Percentiles rank a stretch among this genome's conserved stretches.
Evolutionary conservation across 2,329 filamentous ascomycete species (phyloP).

Genomic region (Trichoderma aggressivum): DNA sequence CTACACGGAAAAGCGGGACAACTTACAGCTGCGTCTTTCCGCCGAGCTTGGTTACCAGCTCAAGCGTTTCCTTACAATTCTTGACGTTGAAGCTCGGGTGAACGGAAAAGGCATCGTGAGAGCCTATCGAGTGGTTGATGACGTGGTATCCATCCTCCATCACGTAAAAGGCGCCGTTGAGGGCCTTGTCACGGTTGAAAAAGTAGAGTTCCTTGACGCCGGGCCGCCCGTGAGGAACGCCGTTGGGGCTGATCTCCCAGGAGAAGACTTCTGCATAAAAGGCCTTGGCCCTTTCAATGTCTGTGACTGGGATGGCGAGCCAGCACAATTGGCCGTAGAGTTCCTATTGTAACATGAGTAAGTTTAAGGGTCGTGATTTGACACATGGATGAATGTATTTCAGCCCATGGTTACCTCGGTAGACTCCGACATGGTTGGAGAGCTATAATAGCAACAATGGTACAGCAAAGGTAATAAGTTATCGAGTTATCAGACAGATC

Average conservation of each 20-base stretch:
- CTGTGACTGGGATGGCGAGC: slow-evolving; percentile 38
- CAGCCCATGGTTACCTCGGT: not conserved
- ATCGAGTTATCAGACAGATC: not conserved
- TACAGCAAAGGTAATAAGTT: not conserved
- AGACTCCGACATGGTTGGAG: not conserved
- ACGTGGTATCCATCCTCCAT: slow-evolving; percentile 31
- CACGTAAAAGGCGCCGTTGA: slow-evolving; percentile 36
- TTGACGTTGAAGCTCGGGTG: slow-evolving; percentile 35
- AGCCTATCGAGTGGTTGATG: slow-evolving; percentile 27
- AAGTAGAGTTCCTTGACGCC: slow-evolving; percentile 33
- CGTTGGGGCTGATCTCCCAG: slow-evolving; percentile 30
- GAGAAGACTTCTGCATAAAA: slow-evolving; percentile 38
- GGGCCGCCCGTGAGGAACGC: slow-evolving; percentile 21
- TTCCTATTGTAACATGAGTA: not conserved
- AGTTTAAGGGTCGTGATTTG: not conserved
- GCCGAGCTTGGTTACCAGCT: slow-evolving; percentile 29
- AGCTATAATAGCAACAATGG: not conserved
- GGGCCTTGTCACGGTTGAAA: slow-evolving; percentile 32
- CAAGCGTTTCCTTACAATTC: slow-evolving; percentile 33
- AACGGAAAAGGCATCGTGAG: slow-evolving; percentile 28
- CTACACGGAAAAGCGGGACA: not conserved
- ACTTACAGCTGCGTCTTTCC: slow-evolving; percentile 37
- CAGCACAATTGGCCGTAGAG: slow-evolving; percentile 36
- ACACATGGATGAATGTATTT: not conserved
- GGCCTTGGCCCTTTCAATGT: slow-evolving; percentile 33